These are phyloP conservation scores for Glarea lozoyensis DNA, from an alignment of 495 filamentous ascomycete genomes.

Conservation along the genomic window DNA sequence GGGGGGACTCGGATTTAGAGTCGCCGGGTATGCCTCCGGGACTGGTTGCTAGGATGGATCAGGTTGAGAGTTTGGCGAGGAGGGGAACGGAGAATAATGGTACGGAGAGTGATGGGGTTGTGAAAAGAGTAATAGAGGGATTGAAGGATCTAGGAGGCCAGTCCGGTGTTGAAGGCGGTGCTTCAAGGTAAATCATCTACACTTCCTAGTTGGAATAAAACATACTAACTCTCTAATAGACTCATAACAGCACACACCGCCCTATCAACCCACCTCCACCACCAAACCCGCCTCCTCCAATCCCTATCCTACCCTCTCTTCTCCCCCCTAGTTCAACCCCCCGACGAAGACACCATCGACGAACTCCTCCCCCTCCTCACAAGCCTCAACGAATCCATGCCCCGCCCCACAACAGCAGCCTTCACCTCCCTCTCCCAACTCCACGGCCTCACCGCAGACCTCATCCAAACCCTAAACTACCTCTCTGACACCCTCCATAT, in stretches of 20 bases:
- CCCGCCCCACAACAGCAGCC: slow-evolving; percentile 40
- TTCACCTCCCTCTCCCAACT: slow-evolving; percentile 50
- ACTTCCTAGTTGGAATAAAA: neutral
- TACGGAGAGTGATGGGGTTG: slow-evolving; percentile 55
- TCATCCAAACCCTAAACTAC: slow-evolving; percentile 70
- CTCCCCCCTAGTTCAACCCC: slow-evolving; percentile 43
- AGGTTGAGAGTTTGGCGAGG: slow-evolving; percentile 64
- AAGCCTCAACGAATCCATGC: slow-evolving; percentile 44
- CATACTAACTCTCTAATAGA: slow-evolving; percentile 35
- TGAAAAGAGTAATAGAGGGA: slow-evolving; percentile 61
- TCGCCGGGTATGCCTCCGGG: slow-evolving; percentile 60
- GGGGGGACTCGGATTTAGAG: slow-evolving; percentile 65
- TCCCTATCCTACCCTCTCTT: slow-evolving; percentile 70
- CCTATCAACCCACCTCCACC: slow-evolving; percentile 70
- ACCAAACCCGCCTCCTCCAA: slow-evolving; percentile 76
- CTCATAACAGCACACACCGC: slow-evolving; percentile 83
- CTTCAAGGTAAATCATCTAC: slow-evolving; percentile 52
- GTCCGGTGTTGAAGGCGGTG: slow-evolving; percentile 67
- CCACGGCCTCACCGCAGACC: slow-evolving; percentile 61
- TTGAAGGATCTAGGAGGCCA: slow-evolving; percentile 77
- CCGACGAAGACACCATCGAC: slow-evolving; percentile 52
- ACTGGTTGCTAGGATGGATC: slow-evolving; percentile 66
- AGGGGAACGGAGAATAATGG: slow-evolving; percentile 66
- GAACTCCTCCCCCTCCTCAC: slow-evolving; percentile 55
- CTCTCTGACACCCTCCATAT: slow-evolving; percentile 92